Base-by-base conservation (phyloP, 1,284 basidiomycete genomes). In the Rhodotorula mucilaginosa region DNA sequence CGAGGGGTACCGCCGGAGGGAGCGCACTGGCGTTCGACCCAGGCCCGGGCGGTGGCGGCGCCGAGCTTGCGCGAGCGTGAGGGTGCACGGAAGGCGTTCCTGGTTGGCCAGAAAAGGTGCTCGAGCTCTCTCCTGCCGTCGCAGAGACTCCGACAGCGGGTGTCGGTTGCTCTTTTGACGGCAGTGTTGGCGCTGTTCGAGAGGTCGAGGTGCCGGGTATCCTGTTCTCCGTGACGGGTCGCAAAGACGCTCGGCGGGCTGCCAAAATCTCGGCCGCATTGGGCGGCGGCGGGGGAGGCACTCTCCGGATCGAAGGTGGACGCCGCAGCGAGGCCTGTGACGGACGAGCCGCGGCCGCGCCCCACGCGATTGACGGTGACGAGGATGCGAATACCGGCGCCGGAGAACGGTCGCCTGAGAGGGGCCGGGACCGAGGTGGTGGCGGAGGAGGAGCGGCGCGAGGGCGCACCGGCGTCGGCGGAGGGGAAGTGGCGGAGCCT, bases 181-280 rank as follows among this genome's bases (percentile, higher is more conserved):
- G 51, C 18, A 23, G 15, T n/a, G 21, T 13, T 21, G 58, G 16
- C 21, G 29, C 21, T 34, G 61, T 7, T 39, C 13, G 34, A 56
- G 15, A 16, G 12, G 39, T 16, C 6, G 58, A 29, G 21, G 57
- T 19, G 31, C 54, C 16, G 13, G 54, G n/a, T 52, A n/a, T 15
- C 13, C 26, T 18, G 54, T 44, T 44, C 10, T 13, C 12, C 13
- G 54, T 18, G 29, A 56, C 54, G 26, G 54, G 26, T 26, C 54
- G 51, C n/a, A 63, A 57, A 8, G 62, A 48, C 6, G 70, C 59
- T 6, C 62, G 54, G 1, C 61, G 58, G 8, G 62, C 63, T 21
- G 48, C 44, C 56, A 71, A 56, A 21, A 62, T 61, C 21, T 46
- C 59, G 12, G 49, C 26, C 2, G 49, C 60, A 57, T 48, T 60